Percentiles rank a stretch among this genome's conserved stretches.
These are phyloP conservation scores for Pyricularia sp. DNA, from an alignment of 2,329 filamentous ascomycete species.

Conservation along the genomic window DNA sequence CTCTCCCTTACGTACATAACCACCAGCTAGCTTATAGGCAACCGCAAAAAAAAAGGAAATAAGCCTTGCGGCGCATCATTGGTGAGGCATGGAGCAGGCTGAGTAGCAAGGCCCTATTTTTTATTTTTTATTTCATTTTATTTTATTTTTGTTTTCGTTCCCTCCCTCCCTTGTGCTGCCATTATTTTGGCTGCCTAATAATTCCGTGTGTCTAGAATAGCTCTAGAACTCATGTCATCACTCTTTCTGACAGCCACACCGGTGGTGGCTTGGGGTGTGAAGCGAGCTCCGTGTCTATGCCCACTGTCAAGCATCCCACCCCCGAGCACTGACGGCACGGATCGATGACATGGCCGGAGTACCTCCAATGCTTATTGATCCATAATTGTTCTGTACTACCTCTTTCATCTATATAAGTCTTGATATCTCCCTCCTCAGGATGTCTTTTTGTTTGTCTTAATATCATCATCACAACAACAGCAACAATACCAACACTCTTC, in stretches of 20 bases:
- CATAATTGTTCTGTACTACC: neutral
- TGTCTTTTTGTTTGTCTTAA: neutral
- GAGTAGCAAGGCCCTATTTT: neutral
- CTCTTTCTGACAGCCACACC: neutral
- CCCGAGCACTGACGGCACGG: neutral
- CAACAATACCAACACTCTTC: constrained; percentile 5
- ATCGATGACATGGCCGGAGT: neutral
- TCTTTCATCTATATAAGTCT: constrained; percentile 6
- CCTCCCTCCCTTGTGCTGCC: neutral
- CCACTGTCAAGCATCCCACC: neutral
- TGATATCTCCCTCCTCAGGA: neutral
- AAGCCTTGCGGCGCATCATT: neutral
- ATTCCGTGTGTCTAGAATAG: neutral
- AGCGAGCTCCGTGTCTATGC: neutral
- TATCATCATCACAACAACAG: neutral
- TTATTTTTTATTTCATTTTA: too few species aligned
- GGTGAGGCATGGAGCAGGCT: neutral
- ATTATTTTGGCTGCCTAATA: neutral
- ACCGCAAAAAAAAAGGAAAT: neutral
- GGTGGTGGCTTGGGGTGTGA: neutral
- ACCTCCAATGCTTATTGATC: neutral
- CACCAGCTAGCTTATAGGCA: neutral
- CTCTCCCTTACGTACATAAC: neutral
- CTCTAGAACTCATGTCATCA: neutral
- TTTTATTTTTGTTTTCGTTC: neutral